Evolutionary conservation across 352 stramenopile species (phyloP), one percentile per base, ranked within the genome.

Genomic region (Globisporangium orthogonon): DNA sequence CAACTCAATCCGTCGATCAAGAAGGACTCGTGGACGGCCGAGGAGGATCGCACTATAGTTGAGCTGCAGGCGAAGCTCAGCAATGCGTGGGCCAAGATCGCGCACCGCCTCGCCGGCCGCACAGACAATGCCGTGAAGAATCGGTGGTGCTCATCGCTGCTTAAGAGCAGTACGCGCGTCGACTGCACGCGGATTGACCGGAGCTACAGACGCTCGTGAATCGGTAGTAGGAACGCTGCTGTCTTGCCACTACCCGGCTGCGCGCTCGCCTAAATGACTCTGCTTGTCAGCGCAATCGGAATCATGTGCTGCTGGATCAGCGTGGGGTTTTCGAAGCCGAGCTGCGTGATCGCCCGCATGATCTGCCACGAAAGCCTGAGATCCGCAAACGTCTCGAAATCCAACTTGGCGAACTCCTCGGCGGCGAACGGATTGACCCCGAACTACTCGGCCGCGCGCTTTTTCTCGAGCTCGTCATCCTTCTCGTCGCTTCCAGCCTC

Each of bases 91-190:
- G 92, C 94, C 5, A 96, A 98, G 70, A 99, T 99, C 67, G 94
- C 96, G 0, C 93, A 98, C 64, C 72, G 86, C 15, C 71, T 99
- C 17, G 91, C 91, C 14, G 97, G 97, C 1, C 76, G 97, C 3
- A 95, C 86, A 1, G 95, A 99, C 63, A 99, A 99, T 50, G 89
- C 89, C 4, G 96, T 99, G 48, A 99, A 99, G 74, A 99, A 99
- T 65, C 87, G 96, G 37, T 98, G 91, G 91, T 81, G 98, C 44
- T 92, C 84, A 23, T 94, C 84, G 29, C 37, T 43, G 9, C 13
- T 43, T 3, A 43, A 43, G 37, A 43, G 37, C 37, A 43, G 13
- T 1, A 43, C 37, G 37, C 37, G 37, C 37, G 94, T 98, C 3
- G 83, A 89, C 31, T 95, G 76, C 50, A 94, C 72, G 47, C 74